Evolutionary conservation across 2,329 filamentous ascomycete genomes (phyloP).

Genomic region (Sclerotinia sclerotiorum): DNA sequence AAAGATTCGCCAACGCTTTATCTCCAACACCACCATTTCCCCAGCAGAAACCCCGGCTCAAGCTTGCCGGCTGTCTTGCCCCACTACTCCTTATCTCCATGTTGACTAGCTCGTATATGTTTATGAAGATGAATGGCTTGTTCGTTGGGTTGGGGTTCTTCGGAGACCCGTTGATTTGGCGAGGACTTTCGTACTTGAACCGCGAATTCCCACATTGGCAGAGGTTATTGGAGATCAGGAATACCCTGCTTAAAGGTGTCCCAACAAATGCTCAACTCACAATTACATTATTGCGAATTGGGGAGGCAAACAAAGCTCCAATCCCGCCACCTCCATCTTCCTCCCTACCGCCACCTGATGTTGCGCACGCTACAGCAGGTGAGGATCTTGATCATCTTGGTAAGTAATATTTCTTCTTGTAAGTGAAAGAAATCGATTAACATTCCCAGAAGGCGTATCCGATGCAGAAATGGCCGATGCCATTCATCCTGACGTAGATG

Average conservation of each 20-base stretch:
- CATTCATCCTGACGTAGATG: conserved; percentile 46
- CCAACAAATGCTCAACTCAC: conserved; percentile 85
- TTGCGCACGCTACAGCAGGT: conserved; percentile 47
- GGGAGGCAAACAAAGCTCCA: conserved; percentile 77
- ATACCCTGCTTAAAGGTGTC: conserved; percentile 75
- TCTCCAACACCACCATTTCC: conserved; percentile 66
- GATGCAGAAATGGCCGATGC: conserved; percentile 37
- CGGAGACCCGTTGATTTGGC: conserved; percentile 69
- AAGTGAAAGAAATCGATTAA: conserved; percentile 23
- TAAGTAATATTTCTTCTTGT: conserved; percentile 38
- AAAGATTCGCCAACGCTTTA: conserved; percentile 62
- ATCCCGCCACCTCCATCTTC: conserved; percentile 63
- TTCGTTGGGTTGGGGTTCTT: conserved; percentile 75
- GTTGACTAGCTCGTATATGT: conserved; percentile 57
- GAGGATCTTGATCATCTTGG: conserved; percentile 53
- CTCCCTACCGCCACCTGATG: conserved; percentile 42
- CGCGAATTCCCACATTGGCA: conserved; percentile 68
- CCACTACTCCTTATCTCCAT: conserved; percentile 54
- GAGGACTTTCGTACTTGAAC: conserved; percentile 60
- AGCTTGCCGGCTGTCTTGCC: conserved; percentile 53
- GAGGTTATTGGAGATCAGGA: conserved; percentile 70
- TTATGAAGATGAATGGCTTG: conserved; percentile 66
- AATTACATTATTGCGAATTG: conserved; percentile 76
- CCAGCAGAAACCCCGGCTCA: conserved; percentile 51
- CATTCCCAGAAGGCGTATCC: conserved; percentile 33